These are phyloP conservation scores for Mycena rebaudengoi DNA, from an alignment of 768 basidiomycete species.

Conservation along the genomic window DNA sequence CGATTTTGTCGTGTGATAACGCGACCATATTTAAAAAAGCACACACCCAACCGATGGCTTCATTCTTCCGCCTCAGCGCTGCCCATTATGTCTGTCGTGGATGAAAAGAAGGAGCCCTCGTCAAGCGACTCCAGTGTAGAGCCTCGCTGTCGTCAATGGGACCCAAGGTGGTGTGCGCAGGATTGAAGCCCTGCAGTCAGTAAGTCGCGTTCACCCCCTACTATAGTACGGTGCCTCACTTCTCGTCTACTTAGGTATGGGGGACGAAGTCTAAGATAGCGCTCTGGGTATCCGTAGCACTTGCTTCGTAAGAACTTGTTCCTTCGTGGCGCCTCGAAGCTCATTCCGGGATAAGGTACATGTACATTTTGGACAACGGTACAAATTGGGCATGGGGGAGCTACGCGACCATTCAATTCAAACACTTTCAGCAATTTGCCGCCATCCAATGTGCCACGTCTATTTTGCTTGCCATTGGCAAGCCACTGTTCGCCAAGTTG, in stretches of 20 bases:
- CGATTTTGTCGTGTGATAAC: too few relatives aligned
- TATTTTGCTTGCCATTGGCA: conserved; percentile 28
- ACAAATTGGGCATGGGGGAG: conserved; percentile 31
- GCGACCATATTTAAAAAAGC: too few relatives aligned
- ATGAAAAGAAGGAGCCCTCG: conserved; percentile 17
- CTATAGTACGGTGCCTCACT: neutral
- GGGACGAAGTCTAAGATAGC: conserved; percentile 26
- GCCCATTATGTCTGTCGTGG: conserved; percentile 7
- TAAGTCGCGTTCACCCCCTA: neutral
- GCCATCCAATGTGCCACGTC: conserved; percentile 28
- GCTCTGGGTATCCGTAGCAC: conserved; percentile 26
- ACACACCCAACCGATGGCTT: neutral
- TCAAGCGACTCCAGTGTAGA: conserved; percentile 20
- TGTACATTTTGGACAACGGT: conserved; percentile 20
- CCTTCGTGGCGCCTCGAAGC: too few relatives aligned
- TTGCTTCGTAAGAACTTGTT: conserved; percentile 21
- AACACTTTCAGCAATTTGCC: conserved; percentile 20
- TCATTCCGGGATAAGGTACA: too few relatives aligned
- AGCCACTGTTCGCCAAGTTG: conserved; percentile 27
- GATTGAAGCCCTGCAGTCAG: conserved; percentile 27
- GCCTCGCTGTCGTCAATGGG: conserved; percentile 15
- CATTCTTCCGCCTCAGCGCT: neutral
- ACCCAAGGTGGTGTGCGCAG: conserved; percentile 25
- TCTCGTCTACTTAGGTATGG: conserved; percentile 20
- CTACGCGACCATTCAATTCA: neutral